Evolutionary conservation across 805 yeast genomes (phyloP), one percentile per base, ranked within the genome.

Genomic region (Spencermartinsiella europaea): DNA sequence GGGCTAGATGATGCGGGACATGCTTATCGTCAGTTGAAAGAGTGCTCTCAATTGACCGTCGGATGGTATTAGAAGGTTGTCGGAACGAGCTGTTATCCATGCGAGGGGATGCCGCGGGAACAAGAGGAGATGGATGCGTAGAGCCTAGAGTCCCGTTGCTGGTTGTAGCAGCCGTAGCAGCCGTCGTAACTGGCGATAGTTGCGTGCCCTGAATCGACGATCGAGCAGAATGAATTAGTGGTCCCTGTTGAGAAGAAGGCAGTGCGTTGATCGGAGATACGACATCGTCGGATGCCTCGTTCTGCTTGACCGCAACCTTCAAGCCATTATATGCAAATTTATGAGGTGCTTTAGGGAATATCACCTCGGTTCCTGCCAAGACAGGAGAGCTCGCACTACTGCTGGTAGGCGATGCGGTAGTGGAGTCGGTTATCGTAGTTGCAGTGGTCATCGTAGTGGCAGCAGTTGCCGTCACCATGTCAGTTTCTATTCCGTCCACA

Each of bases 281-380:
- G 31, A 25, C 31, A 25, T 34, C 38, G 16, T 33, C 14, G 36
- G 44, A 21, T 12, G 36, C 14, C 17, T 35, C 17, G 25, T 34
- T 4, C 39, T 15, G 12, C 38, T 34, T 2, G 45, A 34, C 5
- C 15, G 19, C 12, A 38, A 42, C 7, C 45, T 37, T 27, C 34
- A 20, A 17, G 34, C 31, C 34, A 42, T 7, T 15, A 16, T n/a
- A 10, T 35, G 44, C 37, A 34, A 12, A 16, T 31, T 25, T 25
- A 12, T 25, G 31, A 12, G 31, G 31, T 25, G 31, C 10, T 25
- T 25, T 25, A 7, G 7, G 31, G 12, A 25, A 25, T 12, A 25
- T 12, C n/a, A n/a, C n/a, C n/a, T n/a, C n/a, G n/a, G n/a, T n/a
- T n/a, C n/a, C n/a, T n/a, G n/a, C n/a, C n/a, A n/a, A n/a, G n/a